These are phyloP conservation scores for Huntiella omanensis DNA, from an alignment of 2,329 filamentous ascomycete species.

Conservation along the genomic window DNA sequence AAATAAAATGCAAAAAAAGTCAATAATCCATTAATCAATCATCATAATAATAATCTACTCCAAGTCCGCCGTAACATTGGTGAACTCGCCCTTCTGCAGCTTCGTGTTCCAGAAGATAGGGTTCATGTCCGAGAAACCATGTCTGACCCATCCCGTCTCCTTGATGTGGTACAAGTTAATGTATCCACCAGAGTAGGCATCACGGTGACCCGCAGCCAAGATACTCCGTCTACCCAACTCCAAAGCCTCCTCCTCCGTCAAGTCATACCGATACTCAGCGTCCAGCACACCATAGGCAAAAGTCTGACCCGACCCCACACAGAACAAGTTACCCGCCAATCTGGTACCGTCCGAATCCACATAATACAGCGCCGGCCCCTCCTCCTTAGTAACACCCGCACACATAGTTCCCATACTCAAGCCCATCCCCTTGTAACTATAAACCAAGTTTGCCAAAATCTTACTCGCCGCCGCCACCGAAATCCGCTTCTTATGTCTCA, in stretches of 20 bases:
- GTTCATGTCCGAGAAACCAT: conserved; percentile 95
- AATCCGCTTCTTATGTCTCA: conserved; percentile 97
- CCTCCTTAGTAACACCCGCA: conserved; percentile 83
- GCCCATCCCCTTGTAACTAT: conserved; percentile 97
- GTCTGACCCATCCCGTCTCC: conserved; percentile 97
- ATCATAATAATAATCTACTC: conserved; percentile 16
- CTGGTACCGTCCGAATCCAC: conserved; percentile 93
- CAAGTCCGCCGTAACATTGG: conserved; percentile 70
- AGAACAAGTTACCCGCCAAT: conserved; percentile 87
- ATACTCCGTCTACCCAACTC: conserved; percentile 86
- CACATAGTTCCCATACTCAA: conserved; percentile 99
- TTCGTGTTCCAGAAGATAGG: conserved; percentile 99
- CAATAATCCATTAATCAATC: not conserved
- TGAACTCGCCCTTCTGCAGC: conserved; percentile 95
- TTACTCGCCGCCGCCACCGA: conserved; percentile 93
- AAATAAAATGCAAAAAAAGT: conserved; percentile 2
- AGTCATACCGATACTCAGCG: conserved; percentile 80
- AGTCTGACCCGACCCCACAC: conserved; percentile 92
- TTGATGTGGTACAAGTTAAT: conserved; percentile 99
- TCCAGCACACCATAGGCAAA: conserved; percentile 98
- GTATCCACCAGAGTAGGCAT: conserved; percentile 95
- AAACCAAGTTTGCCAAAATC: conserved; percentile 95
- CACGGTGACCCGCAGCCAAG: conserved; percentile 84
- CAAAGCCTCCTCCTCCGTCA: conserved; percentile 72
- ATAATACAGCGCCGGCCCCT: conserved; percentile 96